Conservation (phyloP, 73 alveolate species). For the Strombidium stylifer region DNA sequence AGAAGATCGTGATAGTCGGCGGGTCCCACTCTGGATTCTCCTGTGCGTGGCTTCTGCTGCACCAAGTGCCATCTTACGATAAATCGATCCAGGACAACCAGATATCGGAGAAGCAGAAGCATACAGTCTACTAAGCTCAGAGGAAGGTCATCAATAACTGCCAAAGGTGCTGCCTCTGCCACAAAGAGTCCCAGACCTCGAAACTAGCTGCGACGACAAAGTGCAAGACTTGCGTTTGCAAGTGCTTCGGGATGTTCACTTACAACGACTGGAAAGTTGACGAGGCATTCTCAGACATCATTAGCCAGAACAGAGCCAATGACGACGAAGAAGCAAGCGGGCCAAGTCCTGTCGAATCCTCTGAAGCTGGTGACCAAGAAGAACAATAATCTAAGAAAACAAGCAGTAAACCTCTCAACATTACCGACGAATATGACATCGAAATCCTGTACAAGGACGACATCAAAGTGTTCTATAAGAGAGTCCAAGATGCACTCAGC, state of each 20-base stretch:
- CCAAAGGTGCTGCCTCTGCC: slow-evolving; percentile 31
- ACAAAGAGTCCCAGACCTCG: not conserved
- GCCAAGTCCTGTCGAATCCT: too few species aligned
- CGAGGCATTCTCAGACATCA: too few species aligned
- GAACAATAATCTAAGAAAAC: too few species aligned
- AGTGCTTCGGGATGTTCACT: slow-evolving; percentile 25
- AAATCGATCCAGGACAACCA: too few species aligned
- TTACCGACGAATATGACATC: slow-evolving; percentile 43
- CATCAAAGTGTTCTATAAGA: slow-evolving; percentile 52
- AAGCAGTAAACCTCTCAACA: slow-evolving; percentile 6
- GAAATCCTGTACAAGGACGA: slow-evolving; percentile 53
- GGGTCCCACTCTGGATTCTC: slow-evolving; percentile 71
- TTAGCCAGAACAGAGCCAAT: too few species aligned
- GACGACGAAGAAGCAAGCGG: not conserved
- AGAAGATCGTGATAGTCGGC: slow-evolving; percentile 58
- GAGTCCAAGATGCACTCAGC: slow-evolving; percentile 27
- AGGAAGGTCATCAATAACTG: slow-evolving; percentile 34
- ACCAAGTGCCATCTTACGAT: slow-evolving; percentile 60
- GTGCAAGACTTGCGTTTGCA: slow-evolving; percentile 13
- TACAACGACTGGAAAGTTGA: slow-evolving; percentile 32
- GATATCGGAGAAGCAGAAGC: too few species aligned
- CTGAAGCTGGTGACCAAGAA: too few species aligned
- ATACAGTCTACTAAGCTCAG: too few species aligned
- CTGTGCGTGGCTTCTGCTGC: slow-evolving; percentile 62
- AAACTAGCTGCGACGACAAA: not conserved